Conservation (phyloP, 2,329 filamentous ascomycete species). For the Nannizziopsis barbatae region DNA sequence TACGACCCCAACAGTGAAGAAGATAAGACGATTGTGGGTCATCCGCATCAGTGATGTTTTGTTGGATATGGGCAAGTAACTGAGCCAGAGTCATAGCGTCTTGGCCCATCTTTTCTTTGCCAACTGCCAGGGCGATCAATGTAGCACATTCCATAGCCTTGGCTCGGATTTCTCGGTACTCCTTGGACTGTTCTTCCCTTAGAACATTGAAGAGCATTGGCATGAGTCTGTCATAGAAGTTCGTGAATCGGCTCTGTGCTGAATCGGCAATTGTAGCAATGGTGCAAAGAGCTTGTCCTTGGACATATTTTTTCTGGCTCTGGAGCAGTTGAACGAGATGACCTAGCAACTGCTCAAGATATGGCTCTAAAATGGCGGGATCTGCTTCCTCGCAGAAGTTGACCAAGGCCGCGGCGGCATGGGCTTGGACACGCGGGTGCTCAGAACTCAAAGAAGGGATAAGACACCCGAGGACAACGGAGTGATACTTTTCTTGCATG, state of each 20-base stretch:
- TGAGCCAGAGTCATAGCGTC: constrained; percentile 83
- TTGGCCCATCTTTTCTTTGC: constrained; percentile 77
- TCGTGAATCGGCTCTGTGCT: constrained; percentile 83
- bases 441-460: constrained; percentile 83
- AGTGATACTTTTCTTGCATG: constrained; percentile 94
- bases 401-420: constrained; percentile 92
- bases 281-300: constrained; percentile 93
- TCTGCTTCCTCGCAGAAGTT: constrained; percentile 99
- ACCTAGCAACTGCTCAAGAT: constrained; percentile 75
- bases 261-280: constrained; percentile 99
- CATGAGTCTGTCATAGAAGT: constrained; percentile 95
- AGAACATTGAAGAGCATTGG: constrained; percentile 83
- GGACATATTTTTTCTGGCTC: constrained; percentile 88
- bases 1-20: constrained; percentile 97
- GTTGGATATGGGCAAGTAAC: constrained; percentile 75
- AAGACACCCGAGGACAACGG: constrained; percentile 75
- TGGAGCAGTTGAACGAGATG: constrained; percentile 79
- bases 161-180: constrained; percentile 77
- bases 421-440: constrained; percentile 88
- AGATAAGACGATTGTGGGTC: constrained; percentile 95
- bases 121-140: constrained; percentile 86
- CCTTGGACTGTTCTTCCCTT: constrained; percentile 81
- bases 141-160: constrained; percentile 99
- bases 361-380: constrained; percentile 80
- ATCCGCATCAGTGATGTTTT: constrained; percentile 75